Conservation (phyloP, 2,329 filamentous ascomycete genomes). For the Xylariaceae sp. region DNA sequence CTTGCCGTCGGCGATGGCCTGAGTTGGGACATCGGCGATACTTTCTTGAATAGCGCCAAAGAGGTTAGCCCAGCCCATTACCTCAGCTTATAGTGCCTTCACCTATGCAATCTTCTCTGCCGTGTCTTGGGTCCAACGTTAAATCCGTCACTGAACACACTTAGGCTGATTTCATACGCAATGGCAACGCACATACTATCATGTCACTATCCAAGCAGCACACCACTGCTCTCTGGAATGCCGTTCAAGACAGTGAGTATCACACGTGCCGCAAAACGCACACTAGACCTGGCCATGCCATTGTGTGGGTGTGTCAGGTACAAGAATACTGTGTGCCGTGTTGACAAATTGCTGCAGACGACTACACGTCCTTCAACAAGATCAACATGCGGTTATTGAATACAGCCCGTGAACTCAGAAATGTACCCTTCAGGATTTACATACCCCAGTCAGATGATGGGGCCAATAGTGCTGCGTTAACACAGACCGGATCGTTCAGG, state of each 20-base stretch:
- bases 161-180: conserved; percentile 78
- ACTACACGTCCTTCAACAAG: conserved; percentile 66
- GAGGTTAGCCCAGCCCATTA: conserved; percentile 39
- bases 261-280: too few relatives aligned
- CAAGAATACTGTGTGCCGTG: too few relatives aligned
- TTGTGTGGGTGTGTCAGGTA: too few relatives aligned
- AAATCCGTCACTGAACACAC: too few relatives aligned
- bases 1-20: conserved; percentile 50
- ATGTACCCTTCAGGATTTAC: conserved; percentile 87
- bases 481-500: conserved; percentile 52
- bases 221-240: conserved; percentile 76
- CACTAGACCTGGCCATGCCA: too few relatives aligned
- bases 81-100: too few relatives aligned
- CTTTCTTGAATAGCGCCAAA: conserved; percentile 61
- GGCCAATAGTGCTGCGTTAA: conserved; percentile 24
- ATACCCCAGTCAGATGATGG: conserved; percentile 55
- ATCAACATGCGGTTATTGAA: conserved; percentile 76
- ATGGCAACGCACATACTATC: conserved; percentile 82
- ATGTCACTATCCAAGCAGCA: conserved; percentile 85
- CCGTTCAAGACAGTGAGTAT: conserved; percentile 66
- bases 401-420: conserved; percentile 67
- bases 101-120: too few relatives aligned
- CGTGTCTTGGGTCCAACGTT: too few relatives aligned
- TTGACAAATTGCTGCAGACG: conserved; percentile 51
- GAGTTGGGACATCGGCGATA: conserved; percentile 58